Base-by-base conservation (phyloP, 192 early-diverging fungal genomes). In the Mortierella hygrophila region DNA sequence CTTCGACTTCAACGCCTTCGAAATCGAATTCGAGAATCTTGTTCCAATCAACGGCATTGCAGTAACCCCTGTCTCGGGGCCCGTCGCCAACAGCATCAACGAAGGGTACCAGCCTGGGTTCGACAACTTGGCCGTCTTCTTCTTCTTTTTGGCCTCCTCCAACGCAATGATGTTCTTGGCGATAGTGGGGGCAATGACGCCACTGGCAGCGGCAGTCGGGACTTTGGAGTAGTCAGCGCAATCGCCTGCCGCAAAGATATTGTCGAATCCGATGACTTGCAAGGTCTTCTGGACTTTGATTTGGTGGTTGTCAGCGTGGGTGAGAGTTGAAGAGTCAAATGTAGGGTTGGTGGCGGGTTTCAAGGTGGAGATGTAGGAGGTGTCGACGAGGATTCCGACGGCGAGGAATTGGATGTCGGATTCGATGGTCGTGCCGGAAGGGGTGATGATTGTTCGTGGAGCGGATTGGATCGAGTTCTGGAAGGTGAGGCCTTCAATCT, bases 401-500 rank as follows among this genome's bases (percentile, higher is more conserved):
- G 89, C 82, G 18, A 89, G 71, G 42, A 92, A 89, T 77, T 93
- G 91, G 35, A 96, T 73, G 20, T 96, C 94, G 7, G 92, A 90
- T 10, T 85, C 79, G 75, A 95, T 89, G 26, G 72, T 75, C 0
- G 65, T 60, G 6, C 93, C 93, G 0, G 79, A 88, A 29, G 70
- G 72, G n/a, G 92, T 92, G 2, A 47, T 63, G 42, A 96, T 80
- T 15, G 88, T 87, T 1, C 85, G 38, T 20, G 87, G 72, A 6
- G 85, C 88, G 29, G 84, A 54, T 4, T 73, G 91, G 87, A 75
- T 93, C 57, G 75, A 89, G 79, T 46, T 72, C 16, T 15, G 65
- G 73, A 47, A 76, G 77, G 5, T 75, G 70, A 49, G 90, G 74
- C n/a, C 83, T n/a, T 76, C 83, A 26, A 90, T 85, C 3, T 86